These are phyloP conservation scores for Piedraia hortae DNA, from an alignment of 2,329 filamentous ascomycete species.

Conservation along the genomic window DNA sequence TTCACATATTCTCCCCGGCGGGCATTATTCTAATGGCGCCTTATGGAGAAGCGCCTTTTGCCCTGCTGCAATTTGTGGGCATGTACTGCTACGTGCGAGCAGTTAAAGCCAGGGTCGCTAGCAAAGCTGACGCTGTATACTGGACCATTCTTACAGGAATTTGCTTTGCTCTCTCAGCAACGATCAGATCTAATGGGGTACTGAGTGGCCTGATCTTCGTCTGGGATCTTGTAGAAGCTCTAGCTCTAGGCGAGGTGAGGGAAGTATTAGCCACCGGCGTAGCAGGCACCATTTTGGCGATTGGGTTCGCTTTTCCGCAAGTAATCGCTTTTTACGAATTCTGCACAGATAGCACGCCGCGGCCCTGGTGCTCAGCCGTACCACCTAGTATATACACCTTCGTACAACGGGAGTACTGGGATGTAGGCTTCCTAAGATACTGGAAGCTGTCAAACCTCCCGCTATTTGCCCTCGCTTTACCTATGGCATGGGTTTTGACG, in stretches of 20 bases:
- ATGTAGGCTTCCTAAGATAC: constrained; percentile 65
- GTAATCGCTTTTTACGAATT: constrained; percentile 44
- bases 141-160: constrained; percentile 8
- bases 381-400: constrained; percentile 75
- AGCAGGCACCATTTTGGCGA: constrained; percentile 38
- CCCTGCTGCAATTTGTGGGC: constrained; percentile 48
- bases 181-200: constrained; percentile 63
- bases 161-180: constrained; percentile 40
- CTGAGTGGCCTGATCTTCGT: constrained; percentile 55
- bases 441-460: constrained; percentile 73
- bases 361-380: constrained; percentile 48
- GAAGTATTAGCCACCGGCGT: constrained; percentile 20
- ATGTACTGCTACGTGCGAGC: constrained; percentile 37
- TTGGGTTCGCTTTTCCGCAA: constrained; percentile 47
- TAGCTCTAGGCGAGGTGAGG: constrained; percentile 6
- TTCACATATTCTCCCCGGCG: constrained; percentile 68
- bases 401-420: constrained; percentile 79
- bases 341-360: constrained; percentile 20
- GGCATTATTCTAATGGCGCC: constrained; percentile 74
- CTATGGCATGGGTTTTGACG: constrained; percentile 42
- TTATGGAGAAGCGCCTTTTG: constrained; percentile 56
- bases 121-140: constrained; percentile 5
- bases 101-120: constrained; percentile 3
- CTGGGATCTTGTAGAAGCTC: constrained; percentile 25
- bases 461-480: constrained; percentile 58